A percentile compares a stretch with the other conserved stretches of the same genome.
Evolutionary conservation across 768 basidiomycete species (phyloP).

Genomic region (Suillus ampliporus): DNA sequence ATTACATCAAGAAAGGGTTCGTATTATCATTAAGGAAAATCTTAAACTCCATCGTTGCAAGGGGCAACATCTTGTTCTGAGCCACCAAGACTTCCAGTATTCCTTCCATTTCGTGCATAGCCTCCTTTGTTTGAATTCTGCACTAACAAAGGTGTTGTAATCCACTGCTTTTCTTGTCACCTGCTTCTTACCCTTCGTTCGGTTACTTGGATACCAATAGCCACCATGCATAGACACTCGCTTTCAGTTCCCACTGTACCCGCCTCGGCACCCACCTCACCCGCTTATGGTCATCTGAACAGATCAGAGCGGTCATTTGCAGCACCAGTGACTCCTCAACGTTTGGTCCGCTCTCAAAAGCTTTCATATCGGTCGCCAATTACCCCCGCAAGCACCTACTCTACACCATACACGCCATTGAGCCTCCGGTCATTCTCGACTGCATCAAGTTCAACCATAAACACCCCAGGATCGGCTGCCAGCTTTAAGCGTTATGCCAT

Average conservation of each 20-base stretch:
- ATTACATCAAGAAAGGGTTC: conserved; percentile 21
- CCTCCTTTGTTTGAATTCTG: conserved; percentile 23
- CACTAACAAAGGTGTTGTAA: conserved; percentile 27
- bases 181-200: conserved; percentile 9
- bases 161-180: conserved; percentile 9
- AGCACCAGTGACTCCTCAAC: conserved; percentile 69
- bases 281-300: conserved; percentile 43
- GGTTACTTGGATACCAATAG: conserved; percentile 15
- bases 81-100: conserved; percentile 27
- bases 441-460: conserved; percentile 55
- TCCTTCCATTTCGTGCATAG: conserved; percentile 32
- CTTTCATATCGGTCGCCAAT: conserved; percentile 59
- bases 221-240: conserved; percentile 35
- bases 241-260: conserved; percentile 38
- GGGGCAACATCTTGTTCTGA: conserved; percentile 20
- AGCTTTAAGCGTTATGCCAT: conserved; percentile 49
- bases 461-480: conserved; percentile 56
- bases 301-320: conserved; percentile 34
- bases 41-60: conserved; percentile 21
- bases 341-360: conserved; percentile 52
- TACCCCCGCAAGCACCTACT: conserved; percentile 57
- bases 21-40: conserved; percentile 11
- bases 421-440: conserved; percentile 68
- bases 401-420: conserved; percentile 71
- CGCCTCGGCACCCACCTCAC: conserved; percentile 52